These are phyloP conservation scores for Gamarada debralockiae DNA, from an alignment of 495 filamentous ascomycete species.

Conservation along the genomic window DNA sequence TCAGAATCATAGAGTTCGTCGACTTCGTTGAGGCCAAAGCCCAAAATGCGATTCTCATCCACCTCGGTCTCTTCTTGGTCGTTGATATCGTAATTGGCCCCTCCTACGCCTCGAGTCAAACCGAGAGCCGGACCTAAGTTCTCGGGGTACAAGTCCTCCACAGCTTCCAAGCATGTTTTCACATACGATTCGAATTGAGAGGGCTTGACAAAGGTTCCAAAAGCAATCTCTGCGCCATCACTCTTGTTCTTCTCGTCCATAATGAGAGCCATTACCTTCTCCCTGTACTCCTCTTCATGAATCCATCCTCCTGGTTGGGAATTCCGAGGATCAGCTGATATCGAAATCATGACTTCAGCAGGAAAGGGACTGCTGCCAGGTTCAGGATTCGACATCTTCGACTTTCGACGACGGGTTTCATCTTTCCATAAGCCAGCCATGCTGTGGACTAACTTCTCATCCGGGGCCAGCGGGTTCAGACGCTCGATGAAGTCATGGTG, in stretches of 20 bases:
- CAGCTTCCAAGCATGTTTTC: slow-evolving; percentile 75
- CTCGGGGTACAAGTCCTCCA: slow-evolving; percentile 79
- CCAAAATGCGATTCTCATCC: slow-evolving; percentile 40
- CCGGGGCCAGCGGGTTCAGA: slow-evolving; percentile 54
- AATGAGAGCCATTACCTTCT: slow-evolving; percentile 56
- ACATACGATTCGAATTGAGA: slow-evolving; percentile 51
- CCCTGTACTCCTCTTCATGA: slow-evolving; percentile 79
- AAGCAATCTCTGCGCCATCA: slow-evolving; percentile 43
- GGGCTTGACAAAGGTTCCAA: slow-evolving; percentile 59
- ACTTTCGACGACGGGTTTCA: slow-evolving; percentile 76
- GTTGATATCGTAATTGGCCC: slow-evolving; percentile 37
- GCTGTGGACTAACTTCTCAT: slow-evolving; percentile 83
- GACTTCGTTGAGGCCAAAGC: slow-evolving; percentile 30
- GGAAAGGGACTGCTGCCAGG: slow-evolving; percentile 71
- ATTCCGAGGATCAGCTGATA: slow-evolving; percentile 77
- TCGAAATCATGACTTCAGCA: slow-evolving; percentile 73
- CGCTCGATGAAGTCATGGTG: slow-evolving; percentile 88
- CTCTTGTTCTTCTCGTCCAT: slow-evolving; percentile 54
- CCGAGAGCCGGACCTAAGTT: slow-evolving; percentile 41
- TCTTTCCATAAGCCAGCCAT: slow-evolving; percentile 94
- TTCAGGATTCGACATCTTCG: slow-evolving; percentile 55
- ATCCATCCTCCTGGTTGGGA: slow-evolving; percentile 74
- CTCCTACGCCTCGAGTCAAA: slow-evolving; percentile 1
- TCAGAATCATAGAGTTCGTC: slow-evolving; percentile 51
- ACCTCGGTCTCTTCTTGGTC: slow-evolving; percentile 37